Evolutionary conservation across 805 yeast genomes (phyloP).

Genomic region (Zygosaccharomyces gambellarensis): DNA sequence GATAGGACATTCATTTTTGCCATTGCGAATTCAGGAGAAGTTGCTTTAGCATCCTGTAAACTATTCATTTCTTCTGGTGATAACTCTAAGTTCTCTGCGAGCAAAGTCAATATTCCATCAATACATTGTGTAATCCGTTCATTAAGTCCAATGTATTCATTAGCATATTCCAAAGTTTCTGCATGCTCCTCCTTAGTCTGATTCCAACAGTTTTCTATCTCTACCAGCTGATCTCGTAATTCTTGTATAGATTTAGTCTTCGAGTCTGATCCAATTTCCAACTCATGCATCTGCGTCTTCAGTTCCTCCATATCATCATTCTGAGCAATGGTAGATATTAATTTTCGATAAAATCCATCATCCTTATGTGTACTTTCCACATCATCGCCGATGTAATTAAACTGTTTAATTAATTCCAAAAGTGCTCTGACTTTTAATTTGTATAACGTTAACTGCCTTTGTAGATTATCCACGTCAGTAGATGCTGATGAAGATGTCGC

Average conservation of each 20-base stretch:
- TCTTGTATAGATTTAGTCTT: slow-evolving; percentile 18
- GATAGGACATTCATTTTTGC: slow-evolving; percentile 29
- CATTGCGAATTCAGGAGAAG: slow-evolving; percentile 25
- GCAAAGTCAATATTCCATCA: slow-evolving; percentile 19
- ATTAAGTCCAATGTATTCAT: slow-evolving; percentile 28
- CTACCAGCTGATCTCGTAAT: slow-evolving; percentile 24
- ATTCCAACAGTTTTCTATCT: slow-evolving; percentile 27
- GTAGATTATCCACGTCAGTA: slow-evolving; percentile 37
- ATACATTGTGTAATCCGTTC: slow-evolving; percentile 23
- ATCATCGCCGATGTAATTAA: slow-evolving; percentile 9
- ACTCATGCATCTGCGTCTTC: slow-evolving; percentile 7
- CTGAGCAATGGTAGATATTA: slow-evolving; percentile 19
- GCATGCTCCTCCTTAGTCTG: slow-evolving; percentile 25
- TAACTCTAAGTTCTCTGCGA: slow-evolving; percentile 16
- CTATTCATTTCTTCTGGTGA: slow-evolving; percentile 20
- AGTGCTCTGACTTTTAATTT: slow-evolving; percentile 36
- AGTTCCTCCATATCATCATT: slow-evolving; percentile 21
- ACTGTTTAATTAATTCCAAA: slow-evolving; percentile 31
- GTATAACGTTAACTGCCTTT: slow-evolving; percentile 40
- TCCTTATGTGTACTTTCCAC: slow-evolving; percentile 2
- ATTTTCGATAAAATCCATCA: slow-evolving; percentile 21
- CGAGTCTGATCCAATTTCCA: slow-evolving; percentile 17
- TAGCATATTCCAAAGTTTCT: slow-evolving; percentile 27
- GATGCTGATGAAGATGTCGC: slow-evolving; percentile 14
- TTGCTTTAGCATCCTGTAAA: slow-evolving; percentile 19